Evolutionary conservation across 495 filamentous ascomycete species (phyloP).

Genomic region (Neurospora pannonica): DNA sequence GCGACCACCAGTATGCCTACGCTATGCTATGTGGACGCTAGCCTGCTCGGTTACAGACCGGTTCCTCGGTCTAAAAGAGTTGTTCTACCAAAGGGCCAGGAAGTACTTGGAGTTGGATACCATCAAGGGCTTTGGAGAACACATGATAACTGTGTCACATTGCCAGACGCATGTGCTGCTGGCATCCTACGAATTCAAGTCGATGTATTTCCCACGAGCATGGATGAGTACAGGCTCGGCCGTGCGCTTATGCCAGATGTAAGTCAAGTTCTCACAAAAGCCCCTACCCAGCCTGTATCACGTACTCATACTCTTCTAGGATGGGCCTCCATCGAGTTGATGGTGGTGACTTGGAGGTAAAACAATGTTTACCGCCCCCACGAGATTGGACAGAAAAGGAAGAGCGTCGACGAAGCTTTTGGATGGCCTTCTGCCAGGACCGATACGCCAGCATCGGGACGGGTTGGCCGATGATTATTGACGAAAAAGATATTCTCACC

Average conservation of each 20-base stretch:
- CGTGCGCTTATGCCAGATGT: constrained; percentile 71
- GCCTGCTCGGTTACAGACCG: constrained; percentile 78
- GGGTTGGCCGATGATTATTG: constrained; percentile 91
- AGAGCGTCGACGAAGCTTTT: constrained; percentile 86
- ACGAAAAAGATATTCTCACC: constrained; percentile 85
- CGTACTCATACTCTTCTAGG: constrained; percentile 24
- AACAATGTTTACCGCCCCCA: constrained; percentile 76
- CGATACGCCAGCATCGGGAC: constrained; percentile 95
- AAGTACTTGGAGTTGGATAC: constrained; percentile 88
- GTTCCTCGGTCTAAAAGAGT: constrained; percentile 61
- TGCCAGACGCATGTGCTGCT: constrained; percentile 77
- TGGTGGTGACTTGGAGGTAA: constrained; percentile 78
- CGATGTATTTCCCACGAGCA: constrained; percentile 95
- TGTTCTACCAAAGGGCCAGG: constrained; percentile 79
- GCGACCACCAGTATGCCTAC: constrained; percentile 77
- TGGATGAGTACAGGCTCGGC: constrained; percentile 87
- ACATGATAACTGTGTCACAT: constrained; percentile 70
- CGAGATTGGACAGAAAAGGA: constrained; percentile 91
- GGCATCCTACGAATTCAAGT: constrained; percentile 82
- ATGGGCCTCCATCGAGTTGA: constrained; percentile 88
- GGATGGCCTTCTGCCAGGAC: constrained; percentile 85
- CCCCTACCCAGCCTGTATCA: neutral
- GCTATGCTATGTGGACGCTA: constrained; percentile 90
- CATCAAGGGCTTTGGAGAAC: constrained; percentile 87
- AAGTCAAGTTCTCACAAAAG: constrained; percentile 4